Conservation (phyloP, 139 green algal genomes). For the Spirogloea muscicola region DNA sequence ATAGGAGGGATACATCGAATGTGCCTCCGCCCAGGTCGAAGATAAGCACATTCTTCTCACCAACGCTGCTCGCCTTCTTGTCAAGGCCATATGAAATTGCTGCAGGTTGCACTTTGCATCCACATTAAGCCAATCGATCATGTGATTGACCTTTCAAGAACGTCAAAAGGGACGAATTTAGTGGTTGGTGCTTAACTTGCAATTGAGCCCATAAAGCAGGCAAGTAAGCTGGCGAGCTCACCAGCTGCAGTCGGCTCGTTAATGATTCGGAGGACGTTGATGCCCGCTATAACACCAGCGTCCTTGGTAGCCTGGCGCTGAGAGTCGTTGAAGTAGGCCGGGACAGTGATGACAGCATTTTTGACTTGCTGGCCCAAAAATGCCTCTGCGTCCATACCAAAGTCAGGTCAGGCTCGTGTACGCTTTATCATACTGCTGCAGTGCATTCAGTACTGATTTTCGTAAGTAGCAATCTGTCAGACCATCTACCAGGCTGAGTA, state of each 20-base stretch:
- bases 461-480: no score
- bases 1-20: slow-evolving; percentile 96
- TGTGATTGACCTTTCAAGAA: no score
- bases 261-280: slow-evolving; percentile 95
- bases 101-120: no score
- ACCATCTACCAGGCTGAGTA: no score
- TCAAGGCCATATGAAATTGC: slow-evolving; percentile 84
- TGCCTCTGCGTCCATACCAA: no score
- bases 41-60: slow-evolving; percentile 63
- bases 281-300: slow-evolving; percentile 84
- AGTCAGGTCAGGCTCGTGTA: no score
- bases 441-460: no score
- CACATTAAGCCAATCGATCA: no score
- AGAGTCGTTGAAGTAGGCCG: slow-evolving; percentile 97
- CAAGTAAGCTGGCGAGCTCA: no score
- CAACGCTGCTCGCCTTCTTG: slow-evolving; percentile 53
- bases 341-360: slow-evolving; percentile 93
- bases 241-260: slow-evolving; percentile 93
- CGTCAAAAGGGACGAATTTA: no score
- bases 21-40: slow-evolving; percentile 95
- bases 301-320: slow-evolving; percentile 98
- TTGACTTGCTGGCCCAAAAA: slow-evolving; percentile 75
- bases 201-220: slow-evolving; percentile 83
- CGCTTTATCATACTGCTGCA: no score
- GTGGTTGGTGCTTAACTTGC: slow-evolving; percentile 31